A percentile compares a stretch with the other conserved stretches of the same genome.
These are phyloP conservation scores for Fistulifera solaris DNA, from an alignment of 108 stramenopile species.

Conservation along the genomic window DNA sequence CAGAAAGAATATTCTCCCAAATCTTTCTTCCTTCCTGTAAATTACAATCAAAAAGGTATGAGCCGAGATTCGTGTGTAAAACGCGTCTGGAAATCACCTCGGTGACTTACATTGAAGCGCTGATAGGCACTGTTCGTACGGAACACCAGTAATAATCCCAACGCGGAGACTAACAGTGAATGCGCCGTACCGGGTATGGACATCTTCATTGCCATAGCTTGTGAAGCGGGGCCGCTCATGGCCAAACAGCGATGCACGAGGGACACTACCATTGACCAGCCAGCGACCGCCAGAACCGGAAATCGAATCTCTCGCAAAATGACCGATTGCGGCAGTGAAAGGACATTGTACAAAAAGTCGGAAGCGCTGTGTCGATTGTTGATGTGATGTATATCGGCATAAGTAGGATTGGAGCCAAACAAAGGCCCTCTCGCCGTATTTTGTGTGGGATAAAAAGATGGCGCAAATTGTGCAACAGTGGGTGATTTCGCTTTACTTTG, in stretches of 20 bases:
- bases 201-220: conserved; percentile 24
- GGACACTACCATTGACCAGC: conserved; percentile 17
- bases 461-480: too few relatives aligned
- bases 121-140: conserved; percentile 69
- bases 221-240: neutral
- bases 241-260: conserved; percentile 7
- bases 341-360: conserved; percentile 37
- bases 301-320: conserved; percentile 23
- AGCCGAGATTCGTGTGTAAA: neutral
- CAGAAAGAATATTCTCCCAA: conserved; percentile 68
- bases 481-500: too few relatives aligned
- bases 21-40: conserved; percentile 75
- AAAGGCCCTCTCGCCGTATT: too few relatives aligned
- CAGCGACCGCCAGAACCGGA: conserved; percentile 24
- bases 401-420: neutral
- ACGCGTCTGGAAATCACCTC: neutral
- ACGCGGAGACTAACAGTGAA: conserved; percentile 34
- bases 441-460: too few relatives aligned
- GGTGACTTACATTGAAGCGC: conserved; percentile 36
- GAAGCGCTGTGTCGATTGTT: conserved; percentile 36
- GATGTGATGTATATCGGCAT: conserved; percentile 3
- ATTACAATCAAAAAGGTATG: conserved; percentile 5
- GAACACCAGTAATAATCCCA: conserved; percentile 65
- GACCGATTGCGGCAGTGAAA: conserved; percentile 19
- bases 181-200: conserved; percentile 54